Base-by-base conservation (phyloP, 305 asterid species). In the Rubia peregrina region DNA sequence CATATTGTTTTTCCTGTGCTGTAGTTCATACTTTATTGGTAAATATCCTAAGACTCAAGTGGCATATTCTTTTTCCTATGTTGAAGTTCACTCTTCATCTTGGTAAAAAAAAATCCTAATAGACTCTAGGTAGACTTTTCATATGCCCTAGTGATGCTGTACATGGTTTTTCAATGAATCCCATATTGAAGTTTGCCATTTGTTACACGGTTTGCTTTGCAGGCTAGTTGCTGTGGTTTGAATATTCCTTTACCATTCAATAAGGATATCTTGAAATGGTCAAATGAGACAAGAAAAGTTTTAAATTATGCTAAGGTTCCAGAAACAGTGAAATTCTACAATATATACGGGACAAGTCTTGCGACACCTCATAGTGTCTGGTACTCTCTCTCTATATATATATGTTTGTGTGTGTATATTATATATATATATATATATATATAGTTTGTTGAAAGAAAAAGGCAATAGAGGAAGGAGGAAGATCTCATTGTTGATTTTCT, bases 361-460 rank as follows among this genome's bases (percentile, higher is more conserved):
- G 81, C 82, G 76, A 93, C 98, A 9, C 96, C 96, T 71, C 96
- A 93, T 74, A 84, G 85, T 81, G 96, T 93, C 73, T 86, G 96
- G 97, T 91, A 88, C 49, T 21, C 12, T 53, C 72, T 51, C 78
- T 43, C 71, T 48, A 66, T n/a, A n/a, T n/a, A n/a, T n/a, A n/a
- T n/a, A n/a, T n/a, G n/a, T n/a, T n/a, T n/a, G n/a, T n/a, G n/a
- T n/a, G n/a, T n/a, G n/a, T n/a, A n/a, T n/a, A n/a, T n/a, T n/a
- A n/a, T n/a, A n/a, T n/a, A n/a, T 57, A 4, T 3, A 3, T 68
- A 5, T 42, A n/a, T n/a, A n/a, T n/a, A n/a, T n/a, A n/a, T n/a
- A n/a, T n/a, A n/a, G n/a, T n/a, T n/a, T n/a, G n/a, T 22, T 42
- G 26, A 56, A 49, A 67, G 30, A 57, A 30, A 26, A 3, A 7